Evolutionary conservation across 2,329 filamentous ascomycete species (phyloP).

Genomic region (Colletotrichum agaves): DNA sequence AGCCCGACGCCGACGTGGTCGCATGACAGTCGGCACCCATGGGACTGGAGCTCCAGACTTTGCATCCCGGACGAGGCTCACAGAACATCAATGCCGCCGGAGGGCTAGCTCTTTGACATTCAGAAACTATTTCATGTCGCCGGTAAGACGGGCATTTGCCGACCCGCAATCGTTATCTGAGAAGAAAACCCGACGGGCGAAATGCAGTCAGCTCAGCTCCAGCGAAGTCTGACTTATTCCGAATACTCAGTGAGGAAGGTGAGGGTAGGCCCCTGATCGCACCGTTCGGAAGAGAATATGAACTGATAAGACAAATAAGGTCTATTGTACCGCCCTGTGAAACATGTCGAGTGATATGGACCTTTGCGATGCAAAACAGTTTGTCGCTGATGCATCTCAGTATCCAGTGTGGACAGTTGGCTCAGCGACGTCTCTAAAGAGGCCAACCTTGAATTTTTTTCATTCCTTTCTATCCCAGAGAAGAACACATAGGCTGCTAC

Average conservation of each 20-base stretch:
- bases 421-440: neutral
- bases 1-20: neutral
- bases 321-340: no score
- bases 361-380: no score
- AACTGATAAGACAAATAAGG: no score
- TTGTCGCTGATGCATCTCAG: neutral
- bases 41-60: neutral
- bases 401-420: neutral
- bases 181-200: neutral
- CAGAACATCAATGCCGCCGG: neutral
- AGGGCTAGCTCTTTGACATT: neutral
- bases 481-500: neutral
- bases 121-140: neutral
- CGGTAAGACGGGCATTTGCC: neutral
- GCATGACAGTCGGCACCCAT: constrained; percentile 3
- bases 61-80: neutral
- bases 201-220: neutral
- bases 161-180: neutral
- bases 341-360: no score
- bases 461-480: neutral
- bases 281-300: no score
- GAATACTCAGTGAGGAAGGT: neutral
- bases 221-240: neutral
- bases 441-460: neutral
- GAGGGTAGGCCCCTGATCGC: no score